Conservation (phyloP, 1,284 basidiomycete species). For the Moniliophthora roreri region DNA sequence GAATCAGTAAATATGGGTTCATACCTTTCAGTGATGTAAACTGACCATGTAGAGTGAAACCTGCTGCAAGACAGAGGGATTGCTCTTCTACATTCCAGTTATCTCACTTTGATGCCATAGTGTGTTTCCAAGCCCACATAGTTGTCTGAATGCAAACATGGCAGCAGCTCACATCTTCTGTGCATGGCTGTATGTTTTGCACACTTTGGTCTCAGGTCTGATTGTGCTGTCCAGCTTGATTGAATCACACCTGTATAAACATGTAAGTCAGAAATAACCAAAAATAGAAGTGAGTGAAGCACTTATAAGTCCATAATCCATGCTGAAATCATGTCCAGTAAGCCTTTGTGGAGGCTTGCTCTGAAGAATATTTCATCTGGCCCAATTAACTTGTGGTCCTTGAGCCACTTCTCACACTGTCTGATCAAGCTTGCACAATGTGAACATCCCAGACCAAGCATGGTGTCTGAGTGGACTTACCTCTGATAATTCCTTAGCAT, state of each 20-base stretch:
- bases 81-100: conserved; percentile 9
- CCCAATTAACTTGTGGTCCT: conserved; percentile 14
- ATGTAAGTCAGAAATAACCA: background rate
- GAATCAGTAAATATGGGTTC: background rate
- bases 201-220: too few species aligned
- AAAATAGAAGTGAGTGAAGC: background rate
- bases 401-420: conserved; percentile 18
- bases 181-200: conserved; percentile 28
- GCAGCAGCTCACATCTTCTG: conserved; percentile 34
- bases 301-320: conserved; percentile 33
- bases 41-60: conserved; percentile 34
- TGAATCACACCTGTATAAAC: conserved; percentile 28
- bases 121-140: conserved; percentile 24
- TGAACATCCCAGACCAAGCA: background rate
- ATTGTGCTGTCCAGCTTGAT: conserved; percentile 25
- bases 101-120: conserved; percentile 27
- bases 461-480: conserved; percentile 20
- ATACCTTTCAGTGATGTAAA: conserved; percentile 27
- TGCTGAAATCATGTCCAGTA: conserved; percentile 25
- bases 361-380: conserved; percentile 20
- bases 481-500: conserved; percentile 28
- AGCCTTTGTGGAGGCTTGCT: conserved; percentile 18
- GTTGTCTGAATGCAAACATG: conserved; percentile 29
- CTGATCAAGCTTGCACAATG: conserved; percentile 17
- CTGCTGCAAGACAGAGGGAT: conserved; percentile 3